Base-by-base conservation (phyloP, 2,329 filamentous ascomycete species). In the Colletotrichum sp. region DNA sequence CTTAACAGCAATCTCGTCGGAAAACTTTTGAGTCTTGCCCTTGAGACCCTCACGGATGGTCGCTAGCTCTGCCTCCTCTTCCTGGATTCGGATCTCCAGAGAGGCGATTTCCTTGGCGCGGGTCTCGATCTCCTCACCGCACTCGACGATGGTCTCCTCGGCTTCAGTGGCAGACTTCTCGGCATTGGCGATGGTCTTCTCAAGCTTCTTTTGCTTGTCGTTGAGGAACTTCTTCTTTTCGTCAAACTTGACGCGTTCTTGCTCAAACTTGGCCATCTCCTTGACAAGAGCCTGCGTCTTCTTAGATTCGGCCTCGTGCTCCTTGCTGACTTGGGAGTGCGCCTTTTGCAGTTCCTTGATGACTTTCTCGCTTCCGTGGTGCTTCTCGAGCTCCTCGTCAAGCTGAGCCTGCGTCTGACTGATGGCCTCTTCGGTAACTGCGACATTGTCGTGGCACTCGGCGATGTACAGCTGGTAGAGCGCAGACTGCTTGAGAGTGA, bases 231-330 rank as follows among this genome's bases (percentile, higher is more conserved):
- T 99, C 83, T 94, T 94, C 88, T 99, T 99, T 85, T 99, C 98
- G 78, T 99, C 96, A 79, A 98, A 96, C 82, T 99, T 99, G 85
- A 99, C 97, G 26, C 93, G 93, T 82, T 99, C 97, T 82, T 99
- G 98, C 82, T 99, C 98, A 77, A 98, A 96, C 82, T 96, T 96
- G 60, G 95, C 93, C 86, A 97, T 93, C 82, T 99, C 95, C 82
- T 98, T 98, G 76, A 94, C 87, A 70, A 98, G 89, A 30, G 88
- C 89, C 79, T 98, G 95, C 0, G 93, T 93, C 68, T 95, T 90
- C 84, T 98, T 96, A 79, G 98, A 95, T 78, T 98, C 92, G 2
- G 88, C 88, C 79, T 98, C 96, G 78, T 94, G 96, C 78, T 98
- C 94, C 80, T 96, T 98, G 79, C 90, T 91, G n/a, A 94, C 94